Base-by-base conservation (phyloP, 108 stramenopile species). In the Stephanodiscus minutulus region DNA sequence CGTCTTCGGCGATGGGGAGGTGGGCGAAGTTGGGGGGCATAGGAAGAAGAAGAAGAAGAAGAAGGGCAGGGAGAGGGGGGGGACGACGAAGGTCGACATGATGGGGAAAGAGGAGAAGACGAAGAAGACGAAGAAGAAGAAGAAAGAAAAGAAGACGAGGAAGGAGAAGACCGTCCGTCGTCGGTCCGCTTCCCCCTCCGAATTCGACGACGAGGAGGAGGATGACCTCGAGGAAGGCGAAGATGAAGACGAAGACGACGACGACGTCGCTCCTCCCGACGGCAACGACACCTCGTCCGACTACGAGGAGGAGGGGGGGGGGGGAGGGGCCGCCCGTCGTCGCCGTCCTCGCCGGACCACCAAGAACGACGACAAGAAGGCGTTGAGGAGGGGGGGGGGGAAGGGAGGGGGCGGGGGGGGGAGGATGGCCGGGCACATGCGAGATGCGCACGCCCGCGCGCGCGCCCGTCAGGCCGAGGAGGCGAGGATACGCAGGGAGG, bases 391-490 rank as follows among this genome's bases (percentile, higher is more conserved):
- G 17, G 35, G 58, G 55, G 58, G 7, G 29, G 33, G 11, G 20
- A 58, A 37, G 56, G 58, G 18, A 41, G 57, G 44, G 5, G 35
- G 27, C 41, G 17, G 67, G 33, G 31, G 47, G 10, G 67, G 63
- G 17, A 76, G 64, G 49, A 81, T 79, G 73, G 53, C 85, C 62
- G 70, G 76, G 13, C 80, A 68, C 27, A 58, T 88, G 28, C 76
- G 77, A 13, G 81, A 81, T 33, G 81, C 76, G 13, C 75, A 78
- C 15, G 75, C 82, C 49, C 68, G 66, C 72, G 44, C 76, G 1
- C 90, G 90, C 9, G 60, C 82, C 39, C 82, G 84, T 36, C 93
- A 89, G 24, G 73, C 90, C 67, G 85, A 93, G 57, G 90, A 91
- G 63, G 70, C 87, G 13, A 66, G 80, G 11, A 80, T 91, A 21